Conservation (phyloP, 345 rosid species). For the Lumnitzera littorea region DNA sequence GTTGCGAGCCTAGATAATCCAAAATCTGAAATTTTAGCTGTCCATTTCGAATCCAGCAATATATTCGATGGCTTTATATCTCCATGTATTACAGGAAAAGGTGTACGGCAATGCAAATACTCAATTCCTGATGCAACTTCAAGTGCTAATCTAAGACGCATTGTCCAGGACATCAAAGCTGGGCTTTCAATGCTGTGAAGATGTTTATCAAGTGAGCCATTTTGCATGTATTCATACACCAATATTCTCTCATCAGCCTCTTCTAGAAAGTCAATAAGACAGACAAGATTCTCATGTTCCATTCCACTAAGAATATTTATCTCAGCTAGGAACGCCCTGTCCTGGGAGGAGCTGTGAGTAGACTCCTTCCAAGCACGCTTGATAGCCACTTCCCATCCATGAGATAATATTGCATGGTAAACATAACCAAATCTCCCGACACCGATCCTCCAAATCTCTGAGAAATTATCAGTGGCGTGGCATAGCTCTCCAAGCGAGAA, state of each 20-base stretch:
- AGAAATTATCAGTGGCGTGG: slow-evolving; percentile 6
- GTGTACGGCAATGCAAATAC: neutral
- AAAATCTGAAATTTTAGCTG: slow-evolving; percentile 10
- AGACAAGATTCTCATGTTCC: slow-evolving; percentile 9
- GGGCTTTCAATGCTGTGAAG: neutral
- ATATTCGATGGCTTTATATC: slow-evolving; percentile 8
- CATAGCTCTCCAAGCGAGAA: neutral
- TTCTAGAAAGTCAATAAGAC: slow-evolving; percentile 7
- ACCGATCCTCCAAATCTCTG: neutral
- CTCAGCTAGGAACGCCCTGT: neutral
- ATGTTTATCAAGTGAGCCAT: neutral
- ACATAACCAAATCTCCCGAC: slow-evolving; percentile 3
- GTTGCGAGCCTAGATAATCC: neutral
- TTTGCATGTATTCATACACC: neutral
- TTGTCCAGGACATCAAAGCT: neutral
- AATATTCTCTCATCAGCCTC: neutral
- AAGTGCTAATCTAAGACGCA: slow-evolving; percentile 3
- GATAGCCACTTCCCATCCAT: slow-evolving; percentile 4
- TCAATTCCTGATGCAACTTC: slow-evolving; percentile 6
- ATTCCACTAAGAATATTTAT: neutral
- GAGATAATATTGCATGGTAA: slow-evolving; percentile 3
- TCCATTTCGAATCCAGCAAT: neutral
- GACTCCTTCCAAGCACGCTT: neutral
- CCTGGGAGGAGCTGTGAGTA: neutral
- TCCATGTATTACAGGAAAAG: neutral